phyloP scores from a whole-genome alignment of 2,329 filamentous ascomycete species.

The Colletotrichum tropicale region DNA sequence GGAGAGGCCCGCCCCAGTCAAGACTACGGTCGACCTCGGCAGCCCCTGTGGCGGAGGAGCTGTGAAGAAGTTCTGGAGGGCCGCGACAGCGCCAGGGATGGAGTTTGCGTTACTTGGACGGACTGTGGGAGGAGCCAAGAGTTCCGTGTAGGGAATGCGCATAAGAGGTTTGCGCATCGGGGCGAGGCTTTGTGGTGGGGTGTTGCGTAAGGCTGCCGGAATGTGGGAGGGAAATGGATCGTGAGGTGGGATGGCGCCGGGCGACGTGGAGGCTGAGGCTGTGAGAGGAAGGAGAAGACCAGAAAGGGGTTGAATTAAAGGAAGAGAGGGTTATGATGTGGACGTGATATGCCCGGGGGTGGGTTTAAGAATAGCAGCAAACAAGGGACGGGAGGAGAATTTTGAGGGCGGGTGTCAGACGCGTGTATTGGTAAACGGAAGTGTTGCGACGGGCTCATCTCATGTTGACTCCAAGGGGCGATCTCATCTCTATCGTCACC shows the following conservation, averaged over 20 bases:
- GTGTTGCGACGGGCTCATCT: conserved; percentile 4
- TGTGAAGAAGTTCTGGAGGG: conserved; percentile 78
- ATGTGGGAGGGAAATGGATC: conserved; percentile 7
- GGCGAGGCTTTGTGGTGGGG: conserved; percentile 1
- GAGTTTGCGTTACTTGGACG: conserved; percentile 75
- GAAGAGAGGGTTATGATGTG: not conserved
- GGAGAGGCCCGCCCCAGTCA: conserved; percentile 88
- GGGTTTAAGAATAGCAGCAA: conserved; percentile 1
- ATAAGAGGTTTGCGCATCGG: conserved; percentile 74
- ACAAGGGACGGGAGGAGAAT: not conserved
- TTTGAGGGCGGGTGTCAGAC: not conserved
- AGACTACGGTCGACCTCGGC: conserved; percentile 51
- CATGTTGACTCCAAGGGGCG: conserved; percentile 1
- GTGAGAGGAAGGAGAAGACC: not conserved
- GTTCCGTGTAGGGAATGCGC: conserved; percentile 89
- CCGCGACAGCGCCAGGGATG: conserved; percentile 74
- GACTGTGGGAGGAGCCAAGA: conserved; percentile 76
- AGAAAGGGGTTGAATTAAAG: not conserved
- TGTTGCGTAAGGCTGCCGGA: conserved; percentile 10
- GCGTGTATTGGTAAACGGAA: conserved; percentile 3
- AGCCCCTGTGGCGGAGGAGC: conserved; percentile 58
- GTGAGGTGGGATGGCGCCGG: not conserved
- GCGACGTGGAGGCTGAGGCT: conserved; percentile 10
- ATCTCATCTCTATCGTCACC: not conserved
- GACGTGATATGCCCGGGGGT: not conserved